Evolutionary conservation across 257 asterid genomes (phyloP).

Genomic region (Buddleja alternifolia): DNA sequence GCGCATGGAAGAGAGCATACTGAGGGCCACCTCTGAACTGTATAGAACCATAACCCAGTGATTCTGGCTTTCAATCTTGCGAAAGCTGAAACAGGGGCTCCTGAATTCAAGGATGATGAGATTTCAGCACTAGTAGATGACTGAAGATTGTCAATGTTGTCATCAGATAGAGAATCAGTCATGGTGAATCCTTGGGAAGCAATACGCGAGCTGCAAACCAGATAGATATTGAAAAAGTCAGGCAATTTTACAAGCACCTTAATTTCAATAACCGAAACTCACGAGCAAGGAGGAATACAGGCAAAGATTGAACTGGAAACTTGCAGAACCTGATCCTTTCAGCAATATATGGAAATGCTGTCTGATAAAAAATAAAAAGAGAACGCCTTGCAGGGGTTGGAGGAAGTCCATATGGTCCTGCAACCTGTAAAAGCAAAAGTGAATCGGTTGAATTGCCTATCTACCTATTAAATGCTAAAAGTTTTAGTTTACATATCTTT

Average conservation of each 20-base stretch:
- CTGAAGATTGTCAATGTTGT: slow-evolving; percentile 40
- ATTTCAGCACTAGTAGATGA: slow-evolving; percentile 44
- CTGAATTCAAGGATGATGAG: slow-evolving; percentile 43
- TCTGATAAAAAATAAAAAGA: slow-evolving; percentile 87
- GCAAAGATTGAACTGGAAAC: neutral
- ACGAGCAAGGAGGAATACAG: slow-evolving; percentile 11
- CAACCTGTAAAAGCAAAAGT: slow-evolving; percentile 58
- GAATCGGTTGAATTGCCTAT: slow-evolving; percentile 11
- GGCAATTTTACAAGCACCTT: slow-evolving; percentile 6
- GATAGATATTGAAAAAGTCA: slow-evolving; percentile 19
- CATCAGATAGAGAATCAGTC: slow-evolving; percentile 63
- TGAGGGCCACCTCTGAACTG: slow-evolving; percentile 92
- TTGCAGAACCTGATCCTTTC: slow-evolving; percentile 79
- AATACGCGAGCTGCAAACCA: slow-evolving; percentile 75
- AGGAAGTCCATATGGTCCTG: slow-evolving; percentile 85
- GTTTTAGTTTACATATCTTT: neutral
- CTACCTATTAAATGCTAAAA: slow-evolving; percentile 7
- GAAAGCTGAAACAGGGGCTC: slow-evolving; percentile 47
- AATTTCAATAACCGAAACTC: slow-evolving; percentile 9
- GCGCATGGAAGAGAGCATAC: slow-evolving; percentile 63
- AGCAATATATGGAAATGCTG: slow-evolving; percentile 92
- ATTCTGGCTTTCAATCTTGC: slow-evolving; percentile 73
- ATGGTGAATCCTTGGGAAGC: slow-evolving; percentile 80
- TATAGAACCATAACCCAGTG: slow-evolving; percentile 55
- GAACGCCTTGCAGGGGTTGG: slow-evolving; percentile 97